Evolutionary conservation across 345 rosid genomes (phyloP).

Genomic region (Trapa bicornis): DNA sequence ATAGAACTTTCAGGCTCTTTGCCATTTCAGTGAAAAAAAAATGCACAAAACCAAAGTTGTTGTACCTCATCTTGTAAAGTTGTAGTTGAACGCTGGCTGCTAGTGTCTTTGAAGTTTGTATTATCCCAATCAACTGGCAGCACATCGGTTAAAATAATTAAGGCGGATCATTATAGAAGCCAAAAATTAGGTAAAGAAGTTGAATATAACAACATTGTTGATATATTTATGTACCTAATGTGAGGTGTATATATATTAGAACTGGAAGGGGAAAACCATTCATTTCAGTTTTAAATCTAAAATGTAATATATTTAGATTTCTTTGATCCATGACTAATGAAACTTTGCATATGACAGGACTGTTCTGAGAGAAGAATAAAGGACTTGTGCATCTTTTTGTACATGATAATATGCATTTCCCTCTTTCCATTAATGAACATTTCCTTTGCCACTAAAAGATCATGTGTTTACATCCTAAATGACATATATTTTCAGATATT

Average conservation of each 20-base stretch:
- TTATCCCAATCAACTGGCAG: slow-evolving; percentile 45
- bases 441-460: background rate
- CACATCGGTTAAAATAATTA: slow-evolving; percentile 21
- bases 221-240: background rate
- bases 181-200: background rate
- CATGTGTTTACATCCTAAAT: background rate
- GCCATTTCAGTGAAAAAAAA: background rate
- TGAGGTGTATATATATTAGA: background rate
- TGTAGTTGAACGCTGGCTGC: slow-evolving; percentile 44
- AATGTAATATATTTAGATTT: background rate
- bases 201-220: background rate
- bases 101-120: slow-evolving; percentile 35
- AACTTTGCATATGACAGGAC: too few species aligned
- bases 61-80: slow-evolving; percentile 81
- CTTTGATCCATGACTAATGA: too few species aligned
- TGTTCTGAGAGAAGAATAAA: too few species aligned
- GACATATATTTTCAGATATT: background rate
- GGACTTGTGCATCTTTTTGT: too few species aligned
- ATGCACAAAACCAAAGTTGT: background rate
- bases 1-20: background rate
- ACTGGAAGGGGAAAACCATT: background rate
- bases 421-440: too few species aligned
- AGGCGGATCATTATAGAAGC: background rate
- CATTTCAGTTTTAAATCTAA: background rate
- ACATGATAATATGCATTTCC: too few species aligned